Evolutionary conservation across 106 monocot genomes (phyloP).

Genomic region (Chionographis japonica): DNA sequence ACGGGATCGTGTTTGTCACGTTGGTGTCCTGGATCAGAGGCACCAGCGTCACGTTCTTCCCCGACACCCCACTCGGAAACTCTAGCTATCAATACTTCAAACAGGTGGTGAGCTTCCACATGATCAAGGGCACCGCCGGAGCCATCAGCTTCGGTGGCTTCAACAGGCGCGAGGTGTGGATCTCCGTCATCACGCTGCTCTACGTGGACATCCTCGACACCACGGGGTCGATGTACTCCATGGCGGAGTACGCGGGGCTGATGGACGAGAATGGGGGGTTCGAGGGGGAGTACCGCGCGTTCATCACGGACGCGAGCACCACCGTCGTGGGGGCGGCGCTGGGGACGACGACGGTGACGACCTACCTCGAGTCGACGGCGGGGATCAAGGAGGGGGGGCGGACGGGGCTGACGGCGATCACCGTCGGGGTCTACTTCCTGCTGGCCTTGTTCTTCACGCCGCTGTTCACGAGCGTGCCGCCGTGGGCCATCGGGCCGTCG

Average conservation of each 20-base stretch:
- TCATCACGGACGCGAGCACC: slow-evolving; percentile 48
- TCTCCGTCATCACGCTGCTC: slow-evolving; percentile 43
- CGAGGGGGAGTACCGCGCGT: slow-evolving; percentile 66
- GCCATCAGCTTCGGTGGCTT: slow-evolving; percentile 35
- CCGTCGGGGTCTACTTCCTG: slow-evolving; percentile 30
- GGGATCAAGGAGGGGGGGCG: slow-evolving; percentile 64
- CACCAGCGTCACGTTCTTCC: slow-evolving; percentile 56
- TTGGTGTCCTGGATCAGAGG: slow-evolving; percentile 48
- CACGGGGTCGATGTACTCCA: slow-evolving; percentile 70
- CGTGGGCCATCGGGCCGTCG: slow-evolving; percentile 75
- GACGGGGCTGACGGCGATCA: slow-evolving; percentile 66
- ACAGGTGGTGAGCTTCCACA: slow-evolving; percentile 47
- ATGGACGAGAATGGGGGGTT: slow-evolving; percentile 36
- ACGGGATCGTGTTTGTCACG: slow-evolving; percentile 63
- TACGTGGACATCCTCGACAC: slow-evolving; percentile 76
- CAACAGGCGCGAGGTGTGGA: slow-evolving; percentile 29
- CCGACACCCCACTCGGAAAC: slow-evolving; percentile 39
- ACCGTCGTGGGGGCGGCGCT: slow-evolving; percentile 43
- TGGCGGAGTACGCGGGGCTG: slow-evolving; percentile 73
- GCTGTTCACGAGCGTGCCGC: slow-evolving; percentile 57
- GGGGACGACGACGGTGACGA: slow-evolving; percentile 62
- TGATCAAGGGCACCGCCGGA: slow-evolving; percentile 36
- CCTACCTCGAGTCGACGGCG: slow-evolving; percentile 73
- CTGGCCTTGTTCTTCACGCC: slow-evolving; percentile 49
- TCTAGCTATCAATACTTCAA: slow-evolving; percentile 46